Percentiles rank a stretch among this genome's conserved stretches.
phyloP scores from a whole-genome alignment of 23 red algal genomes.

The Agarophyton chilense region DNA sequence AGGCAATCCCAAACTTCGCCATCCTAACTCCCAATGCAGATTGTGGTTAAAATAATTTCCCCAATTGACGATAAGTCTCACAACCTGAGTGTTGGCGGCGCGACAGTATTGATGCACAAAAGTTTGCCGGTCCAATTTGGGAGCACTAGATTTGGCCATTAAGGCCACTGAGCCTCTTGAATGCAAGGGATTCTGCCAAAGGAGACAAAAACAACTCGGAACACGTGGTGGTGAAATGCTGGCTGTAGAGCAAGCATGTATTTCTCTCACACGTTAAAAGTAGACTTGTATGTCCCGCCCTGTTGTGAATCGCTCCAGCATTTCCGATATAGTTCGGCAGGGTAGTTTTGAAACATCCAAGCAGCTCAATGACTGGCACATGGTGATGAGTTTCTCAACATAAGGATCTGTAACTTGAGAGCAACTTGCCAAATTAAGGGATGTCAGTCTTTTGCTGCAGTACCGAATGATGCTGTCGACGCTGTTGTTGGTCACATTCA shows the following conservation, averaged over 20 bases:
- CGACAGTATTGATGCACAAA: background rate
- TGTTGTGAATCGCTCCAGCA: conserved; percentile 55
- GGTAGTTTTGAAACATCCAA: conserved; percentile 74
- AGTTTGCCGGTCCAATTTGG: background rate
- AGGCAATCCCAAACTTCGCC: background rate
- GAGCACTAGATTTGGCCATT: background rate
- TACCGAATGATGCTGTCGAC: conserved; percentile 70
- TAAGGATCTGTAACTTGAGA: conserved; percentile 53
- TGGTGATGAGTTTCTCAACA: conserved; percentile 56
- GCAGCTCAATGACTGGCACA: conserved; percentile 30
- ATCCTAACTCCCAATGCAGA: background rate
- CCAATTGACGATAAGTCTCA: background rate
- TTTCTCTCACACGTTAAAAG: conserved; percentile 38
- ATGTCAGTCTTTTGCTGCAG: conserved; percentile 44
- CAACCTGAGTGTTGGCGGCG: background rate
- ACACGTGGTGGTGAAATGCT: no score
- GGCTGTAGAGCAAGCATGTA: no score
- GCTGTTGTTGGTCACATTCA: conserved; percentile 46
- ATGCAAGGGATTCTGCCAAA: background rate
- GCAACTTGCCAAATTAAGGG: conserved; percentile 66
- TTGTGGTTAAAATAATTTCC: background rate
- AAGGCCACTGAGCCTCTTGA: background rate
- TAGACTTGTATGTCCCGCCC: conserved; percentile 66
- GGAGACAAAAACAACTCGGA: background rate
- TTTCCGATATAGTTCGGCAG: conserved; percentile 63